A percentile compares a stretch with the other conserved stretches of the same genome.
These are phyloP conservation scores for Sinapis alba DNA, from an alignment of 441 rosid genomes.

Conservation along the genomic window DNA sequence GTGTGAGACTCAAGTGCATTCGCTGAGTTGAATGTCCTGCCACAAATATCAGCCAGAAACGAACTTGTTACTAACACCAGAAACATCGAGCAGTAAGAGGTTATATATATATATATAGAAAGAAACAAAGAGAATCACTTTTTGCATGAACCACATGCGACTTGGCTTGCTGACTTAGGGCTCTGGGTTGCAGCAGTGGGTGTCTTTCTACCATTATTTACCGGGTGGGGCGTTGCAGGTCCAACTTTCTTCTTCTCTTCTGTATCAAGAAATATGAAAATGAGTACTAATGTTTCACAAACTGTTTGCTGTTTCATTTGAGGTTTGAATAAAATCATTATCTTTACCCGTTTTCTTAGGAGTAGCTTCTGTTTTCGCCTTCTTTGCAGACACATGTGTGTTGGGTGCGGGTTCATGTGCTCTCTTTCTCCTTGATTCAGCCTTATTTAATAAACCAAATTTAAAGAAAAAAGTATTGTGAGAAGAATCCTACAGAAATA, in stretches of 20 bases:
- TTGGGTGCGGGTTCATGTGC: conserved; percentile 48
- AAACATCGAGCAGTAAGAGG: background rate
- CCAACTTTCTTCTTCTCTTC: conserved; percentile 54
- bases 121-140: conserved; percentile 45
- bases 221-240: conserved; percentile 80
- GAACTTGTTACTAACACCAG: background rate
- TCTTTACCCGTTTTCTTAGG: conserved; percentile 74
- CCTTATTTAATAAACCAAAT: background rate
- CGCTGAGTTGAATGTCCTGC: conserved; percentile 50
- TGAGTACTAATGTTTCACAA: background rate
- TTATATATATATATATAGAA: too few relatives aligned
- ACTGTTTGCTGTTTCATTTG: background rate
- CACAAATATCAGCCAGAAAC: background rate
- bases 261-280: background rate
- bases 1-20: conserved; percentile 58
- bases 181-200: conserved; percentile 36
- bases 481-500: background rate
- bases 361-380: conserved; percentile 52
- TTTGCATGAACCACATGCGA: conserved; percentile 65
- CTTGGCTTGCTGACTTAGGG: conserved; percentile 68
- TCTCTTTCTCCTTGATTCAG: conserved; percentile 63
- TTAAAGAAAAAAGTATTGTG: background rate
- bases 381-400: conserved; percentile 69
- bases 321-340: background rate
- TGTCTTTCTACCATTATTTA: conserved; percentile 56